Evolutionary conservation across 2,329 filamentous ascomycete species (phyloP).

Genomic region (Venturia effusa): DNA sequence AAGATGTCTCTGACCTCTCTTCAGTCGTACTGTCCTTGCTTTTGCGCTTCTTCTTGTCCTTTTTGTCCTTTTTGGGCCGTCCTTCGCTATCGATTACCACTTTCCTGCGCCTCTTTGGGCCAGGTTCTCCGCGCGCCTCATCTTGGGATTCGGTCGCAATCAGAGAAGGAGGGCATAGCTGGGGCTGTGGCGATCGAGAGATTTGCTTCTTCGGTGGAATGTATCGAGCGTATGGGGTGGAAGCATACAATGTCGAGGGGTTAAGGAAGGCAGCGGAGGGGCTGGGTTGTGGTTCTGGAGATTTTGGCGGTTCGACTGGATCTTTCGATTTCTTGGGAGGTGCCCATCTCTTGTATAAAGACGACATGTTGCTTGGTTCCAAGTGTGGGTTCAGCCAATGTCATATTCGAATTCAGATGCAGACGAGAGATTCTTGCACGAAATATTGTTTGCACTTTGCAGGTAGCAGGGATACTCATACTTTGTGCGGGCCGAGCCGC

Average conservation of each 20-base stretch:
- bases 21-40: conserved; percentile 6
- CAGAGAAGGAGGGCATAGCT: not conserved
- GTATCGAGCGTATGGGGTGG: conserved; percentile 10
- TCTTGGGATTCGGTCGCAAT: not conserved
- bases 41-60: conserved; percentile 19
- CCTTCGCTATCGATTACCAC: not conserved
- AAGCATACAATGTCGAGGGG: conserved; percentile 8
- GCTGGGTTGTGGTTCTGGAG: not conserved
- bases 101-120: not conserved
- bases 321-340: conserved; percentile 24
- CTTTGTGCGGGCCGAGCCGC: not conserved
- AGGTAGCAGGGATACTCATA: not conserved
- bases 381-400: no score
- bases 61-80: not conserved
- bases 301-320: conserved; percentile 10
- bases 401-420: no score
- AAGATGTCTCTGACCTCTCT: conserved; percentile 13
- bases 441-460: no score
- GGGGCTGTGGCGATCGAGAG: not conserved
- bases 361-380: not conserved
- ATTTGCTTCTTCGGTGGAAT: conserved; percentile 6
- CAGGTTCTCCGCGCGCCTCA: not conserved
- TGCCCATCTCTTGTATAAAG: conserved; percentile 33
- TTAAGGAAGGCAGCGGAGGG: conserved; percentile 10
- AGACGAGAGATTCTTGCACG: not conserved